Evolutionary conservation across 345 rosid species (phyloP), one percentile per base, ranked within the genome.

Genomic region (Populus deltoides): DNA sequence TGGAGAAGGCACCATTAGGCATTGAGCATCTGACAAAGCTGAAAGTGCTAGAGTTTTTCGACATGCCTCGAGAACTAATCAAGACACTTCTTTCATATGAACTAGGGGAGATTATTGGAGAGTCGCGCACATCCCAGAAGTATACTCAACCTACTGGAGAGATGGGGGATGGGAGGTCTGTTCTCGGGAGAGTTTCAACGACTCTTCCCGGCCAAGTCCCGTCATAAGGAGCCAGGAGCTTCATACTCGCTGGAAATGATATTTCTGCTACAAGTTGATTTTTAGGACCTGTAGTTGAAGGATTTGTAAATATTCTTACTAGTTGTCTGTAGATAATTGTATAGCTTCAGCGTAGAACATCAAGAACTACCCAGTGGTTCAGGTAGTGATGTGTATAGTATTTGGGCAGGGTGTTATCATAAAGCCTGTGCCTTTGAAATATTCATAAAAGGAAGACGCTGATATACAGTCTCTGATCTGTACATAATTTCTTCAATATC

Each of bases 131-230:
- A 80, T 80, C 15, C 79, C 75, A 15, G 47, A 75, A 62, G 72
- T 80, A 15, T 63, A 62, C 22, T 75, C 73, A n/a, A 75, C 79
- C 10, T 80, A 79, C 78, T 81, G 81, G 82, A 80, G 80, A 57
- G 83, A 84, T 0, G 81, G 79, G 6, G 85, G 79, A 11, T 77
- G 85, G 87, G 82, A 86, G 5, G 82, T 81, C 20, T 79, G 79
- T 59, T 65, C 81, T 3, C 59, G 77, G 6, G 85, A 76, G 31
- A 68, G 70, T 75, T 68, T 72, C 0, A 71, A 66, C 0, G 70
- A 76, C 20, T 57, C 71, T n/a, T 65, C 72, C 29, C 20, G 31
- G 22, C 76, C 45, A 16, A 66, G 69, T 18, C 41, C 47, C 7
- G 73, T 79, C 65, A 77, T 63, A 66, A 72, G 74, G 53, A 76